These are phyloP conservation scores for Botrytis cinerea DNA, from an alignment of 2,329 filamentous ascomycete genomes.

Conservation along the genomic window DNA sequence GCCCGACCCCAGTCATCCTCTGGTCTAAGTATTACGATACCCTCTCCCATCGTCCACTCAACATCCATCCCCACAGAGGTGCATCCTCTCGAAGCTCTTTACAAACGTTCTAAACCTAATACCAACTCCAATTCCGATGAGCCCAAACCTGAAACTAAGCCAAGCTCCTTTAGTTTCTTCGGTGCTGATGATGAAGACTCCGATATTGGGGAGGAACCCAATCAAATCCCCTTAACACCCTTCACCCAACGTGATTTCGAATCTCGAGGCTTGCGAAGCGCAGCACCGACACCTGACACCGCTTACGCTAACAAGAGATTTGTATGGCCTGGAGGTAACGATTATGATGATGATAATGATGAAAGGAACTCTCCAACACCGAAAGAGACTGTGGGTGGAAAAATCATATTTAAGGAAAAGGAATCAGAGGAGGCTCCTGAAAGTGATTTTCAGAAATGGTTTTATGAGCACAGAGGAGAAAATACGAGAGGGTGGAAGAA, in stretches of 20 bases:
- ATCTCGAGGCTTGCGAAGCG: slow-evolving; percentile 74
- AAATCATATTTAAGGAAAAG: slow-evolving; percentile 32
- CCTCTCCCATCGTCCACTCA: slow-evolving; percentile 46
- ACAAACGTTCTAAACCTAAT: slow-evolving; percentile 67
- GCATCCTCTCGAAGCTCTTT: slow-evolving; percentile 89
- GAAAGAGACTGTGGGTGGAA: slow-evolving; percentile 12
- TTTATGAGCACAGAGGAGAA: slow-evolving; percentile 67
- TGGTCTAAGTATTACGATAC: slow-evolving; percentile 54
- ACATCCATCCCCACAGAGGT: slow-evolving; percentile 50
- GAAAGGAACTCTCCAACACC: slow-evolving; percentile 36
- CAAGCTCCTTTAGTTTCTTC: slow-evolving; percentile 77
- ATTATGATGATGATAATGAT: slow-evolving; percentile 50
- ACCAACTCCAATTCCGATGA: slow-evolving; percentile 35
- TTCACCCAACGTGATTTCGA: slow-evolving; percentile 79
- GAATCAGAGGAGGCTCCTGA: slow-evolving; percentile 35
- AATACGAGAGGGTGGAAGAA: slow-evolving; percentile 68
- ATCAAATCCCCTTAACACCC: slow-evolving; percentile 71
- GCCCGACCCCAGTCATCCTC: slow-evolving; percentile 48
- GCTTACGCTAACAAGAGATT: slow-evolving; percentile 70
- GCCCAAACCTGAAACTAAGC: slow-evolving; percentile 42
- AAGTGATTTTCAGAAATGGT: slow-evolving; percentile 64
- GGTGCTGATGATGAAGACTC: slow-evolving; percentile 50
- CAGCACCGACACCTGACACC: slow-evolving; percentile 93
- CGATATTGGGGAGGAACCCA: slow-evolving; percentile 46
- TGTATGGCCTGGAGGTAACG: slow-evolving; percentile 52